Evolutionary conservation across 176 grass and related monocot genomes (phyloP), one percentile per base, ranked within the genome.

Genomic region (Avena atlantica): DNA sequence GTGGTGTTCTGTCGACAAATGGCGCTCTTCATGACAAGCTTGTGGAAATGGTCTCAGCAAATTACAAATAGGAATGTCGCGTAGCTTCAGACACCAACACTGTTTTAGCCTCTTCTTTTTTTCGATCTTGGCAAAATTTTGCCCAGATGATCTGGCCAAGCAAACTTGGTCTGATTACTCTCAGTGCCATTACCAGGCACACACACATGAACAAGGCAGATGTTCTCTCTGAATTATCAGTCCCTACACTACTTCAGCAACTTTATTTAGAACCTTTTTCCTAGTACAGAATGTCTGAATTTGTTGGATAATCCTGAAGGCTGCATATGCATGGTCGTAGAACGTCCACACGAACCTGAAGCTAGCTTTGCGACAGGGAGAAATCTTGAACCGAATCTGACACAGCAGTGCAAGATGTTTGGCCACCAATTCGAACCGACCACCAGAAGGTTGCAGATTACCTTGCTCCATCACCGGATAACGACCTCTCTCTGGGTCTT

Each of bases 1-100:
- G 97, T 5, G 97, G 97, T 67, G 61, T 98, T 52, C 87, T 98
- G 16, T 87, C 86, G 65, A 94, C 92, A 34, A 98, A 96, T 37
- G 90, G 89, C 59, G 81, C 40, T 86, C 74, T 94, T 68, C 97
- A 96, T 73, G 88, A 70, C 78, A 79, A 84, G 80, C 86, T 98
- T 74, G 47, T 87, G 37, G 88, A 93, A 69, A 90, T 98, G 79
- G 94, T 96, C 71, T 93, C 92, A 62, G 87, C 70, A 83, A 87
- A 91, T 87, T 88, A 83, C 78, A 88, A 71, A 29, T 85, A 88
- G 86, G 17, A 77, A 66, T 12, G 2, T 77, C 7, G 42, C 59
- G 64, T 85, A 85, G 27, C 12, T 81, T 37, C 81, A 76, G 9
- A 84, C 20, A 16, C 24, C 48, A 84, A 42, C 66, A 84, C 36